Percentiles rank a stretch among this genome's conserved stretches.
Conservation (phyloP, 2,329 filamentous ascomycete genomes). For the Ophiostoma angusticollis region DNA sequence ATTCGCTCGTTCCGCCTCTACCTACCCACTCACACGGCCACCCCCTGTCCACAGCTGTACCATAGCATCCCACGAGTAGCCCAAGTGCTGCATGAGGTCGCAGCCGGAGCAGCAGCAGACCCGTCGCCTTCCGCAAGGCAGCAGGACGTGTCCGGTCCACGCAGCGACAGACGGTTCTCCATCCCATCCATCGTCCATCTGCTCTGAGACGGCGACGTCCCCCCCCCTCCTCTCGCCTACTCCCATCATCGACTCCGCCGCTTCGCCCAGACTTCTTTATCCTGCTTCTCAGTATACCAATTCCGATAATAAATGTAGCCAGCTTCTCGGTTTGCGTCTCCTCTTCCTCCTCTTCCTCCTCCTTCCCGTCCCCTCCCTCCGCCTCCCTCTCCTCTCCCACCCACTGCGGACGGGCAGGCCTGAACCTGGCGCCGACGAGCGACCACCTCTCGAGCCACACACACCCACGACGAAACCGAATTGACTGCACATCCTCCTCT, state of each 20-base stretch:
- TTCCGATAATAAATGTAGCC: constrained; percentile 11
- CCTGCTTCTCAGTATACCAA: neutral
- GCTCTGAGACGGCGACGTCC: too few species aligned
- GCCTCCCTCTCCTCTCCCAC: neutral
- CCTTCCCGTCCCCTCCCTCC: neutral
- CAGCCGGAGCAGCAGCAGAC: neutral
- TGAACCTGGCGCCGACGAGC: constrained; percentile 5
- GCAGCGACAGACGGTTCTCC: neutral
- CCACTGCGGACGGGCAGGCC: constrained; percentile 7
- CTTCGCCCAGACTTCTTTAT: neutral
- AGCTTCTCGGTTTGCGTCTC: neutral
- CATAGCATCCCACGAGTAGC: too few species aligned
- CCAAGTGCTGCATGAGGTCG: constrained; percentile 6
- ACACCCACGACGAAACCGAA: neutral
- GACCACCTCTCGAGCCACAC: neutral
- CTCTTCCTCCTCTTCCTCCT: neutral
- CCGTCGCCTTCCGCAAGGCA: too few species aligned
- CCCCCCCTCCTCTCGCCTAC: too few species aligned
- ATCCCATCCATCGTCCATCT: too few species aligned
- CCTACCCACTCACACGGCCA: neutral
- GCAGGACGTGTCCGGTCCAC: too few species aligned
- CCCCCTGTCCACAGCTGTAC: constrained; percentile 1
- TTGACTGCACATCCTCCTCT: neutral
- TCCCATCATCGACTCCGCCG: neutral
- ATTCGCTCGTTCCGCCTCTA: too few species aligned